Base-by-base conservation (phyloP, 441 rosid genomes). In the Arabidopsis hybrid region DNA sequence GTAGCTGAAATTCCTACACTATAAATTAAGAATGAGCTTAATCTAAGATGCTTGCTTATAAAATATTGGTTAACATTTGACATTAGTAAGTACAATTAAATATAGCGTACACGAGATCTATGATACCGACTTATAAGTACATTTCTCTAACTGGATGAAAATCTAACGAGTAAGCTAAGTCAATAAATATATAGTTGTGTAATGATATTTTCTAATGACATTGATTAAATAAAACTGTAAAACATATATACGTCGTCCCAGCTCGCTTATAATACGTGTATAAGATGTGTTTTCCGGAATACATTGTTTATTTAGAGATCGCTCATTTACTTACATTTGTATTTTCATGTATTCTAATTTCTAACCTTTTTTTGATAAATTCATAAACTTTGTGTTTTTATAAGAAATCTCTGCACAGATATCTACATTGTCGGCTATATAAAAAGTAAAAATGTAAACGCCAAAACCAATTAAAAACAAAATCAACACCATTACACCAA, bases 171-270 rank as follows among this genome's bases (percentile, higher is more conserved):
- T 7, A 40, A 35, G 38, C 38, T 35, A 47, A 72, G 49, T 55
- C 49, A 55, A 45, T 45, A 11, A 56, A 69, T 3, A 7, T 7
- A 13, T 42, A 34, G 3, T 63, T 72, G 1, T 53, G 4, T 53
- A 43, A 5, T 64, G 65, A 46, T 32, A 4, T 72, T 18, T 72
- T 14, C 31, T 57, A 47, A 57, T 26, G 40, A 56, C 4, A 18
- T 8, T 65, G 35, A 38, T 73, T 56, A 45, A 7, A 45, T 6
- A 64, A 12, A 21, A 36, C 29, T 65, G 18, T 14, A 35, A 29
- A 55, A 72, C 40, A 34, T 53, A 53, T 12, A 53, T 12, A 17
- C 3, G 62, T 45, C 10, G 4, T 29, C n/a, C 26, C 26, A 21
- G 26, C 26, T 63, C 29, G 7, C 63, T 53, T 34, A 53, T 53